Evolutionary conservation across 2,329 filamentous ascomycete genomes (phyloP), one percentile per base, ranked within the genome.

Genomic region (Lachnellula cervina): DNA sequence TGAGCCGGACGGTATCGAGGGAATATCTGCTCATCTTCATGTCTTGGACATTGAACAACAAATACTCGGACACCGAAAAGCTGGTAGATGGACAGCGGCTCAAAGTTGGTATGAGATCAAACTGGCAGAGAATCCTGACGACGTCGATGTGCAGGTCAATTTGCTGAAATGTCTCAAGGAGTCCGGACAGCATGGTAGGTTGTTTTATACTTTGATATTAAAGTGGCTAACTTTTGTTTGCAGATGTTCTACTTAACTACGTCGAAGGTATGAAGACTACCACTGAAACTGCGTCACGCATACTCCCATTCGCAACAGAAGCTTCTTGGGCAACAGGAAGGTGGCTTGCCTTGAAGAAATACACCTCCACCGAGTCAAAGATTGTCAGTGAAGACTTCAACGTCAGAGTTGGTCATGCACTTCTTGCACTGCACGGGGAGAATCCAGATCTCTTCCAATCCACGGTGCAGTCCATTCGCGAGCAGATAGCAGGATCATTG

Each of bases 91-190:
- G 92, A 87, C 89, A 16, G 90, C 93, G 51, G 94, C 92, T 23
- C 94, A 97, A 73, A 96, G 90, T 60, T 99, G 95, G 94, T 97
- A 97, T 71, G 92, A 99, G 69, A 85, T 96, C 61, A 87, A 92
- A 60, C 78, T 97, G 35, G 86, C 88, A 2, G 86, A 94, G 64
- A 80, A 87, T 46, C 92, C 93, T 0, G 78, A 86, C 52, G 87
- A 96, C 67, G 70, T 81, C 17, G 88, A 95, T 55, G 80, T 89
- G 13, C 92, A 97, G 69, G 78, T 89, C 55, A 89, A 95, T 64
- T 79, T 99, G 37, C 76, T 99, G 52, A 88, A 86, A 32, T 97
- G 94, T 65, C 77, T 99, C 9, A 92, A 91, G 68, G 91, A 97
- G 69, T 96, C 92, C n/a, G 94, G 93, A 0, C 94, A 97, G 69